These are phyloP conservation scores for Ceriops zippeliana DNA, from an alignment of 345 rosid genomes.

Conservation along the genomic window DNA sequence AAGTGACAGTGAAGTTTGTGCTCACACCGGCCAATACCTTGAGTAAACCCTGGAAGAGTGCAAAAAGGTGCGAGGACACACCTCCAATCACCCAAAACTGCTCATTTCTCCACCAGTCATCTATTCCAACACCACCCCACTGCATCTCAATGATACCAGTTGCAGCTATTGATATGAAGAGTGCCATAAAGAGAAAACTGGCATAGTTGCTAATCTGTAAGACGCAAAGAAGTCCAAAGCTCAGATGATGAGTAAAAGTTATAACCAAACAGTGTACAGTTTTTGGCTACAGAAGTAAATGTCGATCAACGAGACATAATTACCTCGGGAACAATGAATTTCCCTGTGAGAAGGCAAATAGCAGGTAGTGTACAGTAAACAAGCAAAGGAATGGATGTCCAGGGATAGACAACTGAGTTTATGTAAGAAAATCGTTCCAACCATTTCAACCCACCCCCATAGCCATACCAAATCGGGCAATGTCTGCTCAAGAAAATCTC, in stretches of 20 bases:
- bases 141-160: conserved; percentile 96
- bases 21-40: conserved; percentile 91
- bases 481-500: conserved; percentile 94
- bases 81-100: conserved; percentile 99
- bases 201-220: conserved; percentile 93
- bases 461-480: conserved; percentile 97
- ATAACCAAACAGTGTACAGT: neutral
- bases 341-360: conserved; percentile 85
- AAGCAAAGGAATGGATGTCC: conserved; percentile 82
- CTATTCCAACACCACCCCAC: conserved; percentile 95
- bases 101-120: conserved; percentile 98
- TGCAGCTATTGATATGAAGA: conserved; percentile 87
- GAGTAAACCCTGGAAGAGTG: conserved; percentile 89
- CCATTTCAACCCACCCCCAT: conserved; percentile 95
- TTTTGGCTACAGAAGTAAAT: neutral
- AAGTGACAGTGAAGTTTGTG: conserved; percentile 92
- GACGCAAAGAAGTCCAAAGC: conserved; percentile 13
- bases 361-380: conserved; percentile 92
- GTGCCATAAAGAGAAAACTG: conserved; percentile 71
- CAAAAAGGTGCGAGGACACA: conserved; percentile 81
- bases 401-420: conserved; percentile 87
- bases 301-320: neutral
- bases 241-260: neutral
- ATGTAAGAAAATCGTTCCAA: conserved; percentile 89
- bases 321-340: conserved; percentile 97